Percentiles rank a stretch among this genome's conserved stretches.
Evolutionary conservation across 129 eudicot genomes (phyloP).

Genomic region (Flaveria trinervia): DNA sequence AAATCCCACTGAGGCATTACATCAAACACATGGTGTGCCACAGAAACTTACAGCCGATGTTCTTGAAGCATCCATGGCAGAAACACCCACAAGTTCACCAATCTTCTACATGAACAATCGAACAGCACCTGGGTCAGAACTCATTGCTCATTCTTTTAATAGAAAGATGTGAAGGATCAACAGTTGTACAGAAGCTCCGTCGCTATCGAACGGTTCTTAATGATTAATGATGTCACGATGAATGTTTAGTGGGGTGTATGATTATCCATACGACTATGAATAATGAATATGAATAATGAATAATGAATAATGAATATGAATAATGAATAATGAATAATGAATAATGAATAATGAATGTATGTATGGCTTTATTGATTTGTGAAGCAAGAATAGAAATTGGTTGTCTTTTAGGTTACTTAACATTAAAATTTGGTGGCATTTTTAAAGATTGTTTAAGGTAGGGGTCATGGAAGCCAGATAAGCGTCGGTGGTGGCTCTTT

Average conservation of each 20-base stretch:
- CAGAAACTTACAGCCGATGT: conserved; percentile 34
- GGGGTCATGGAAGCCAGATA: conserved; percentile 25
- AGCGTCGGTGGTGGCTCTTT: conserved; percentile 31
- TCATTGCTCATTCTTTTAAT: not conserved
- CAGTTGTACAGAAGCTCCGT: conserved; percentile 23
- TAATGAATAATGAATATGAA: not conserved
- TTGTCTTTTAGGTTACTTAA: conserved; percentile 32
- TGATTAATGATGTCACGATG: conserved; percentile 26
- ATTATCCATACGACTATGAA: conserved; percentile 12
- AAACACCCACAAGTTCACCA: conserved; percentile 20
- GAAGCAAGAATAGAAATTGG: conserved; percentile 22
- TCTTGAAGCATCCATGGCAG: conserved; percentile 37
- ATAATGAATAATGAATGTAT: not conserved
- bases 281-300: not conserved
- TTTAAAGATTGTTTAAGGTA: not conserved
- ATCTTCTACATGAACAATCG: conserved; percentile 30
- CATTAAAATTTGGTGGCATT: conserved; percentile 5
- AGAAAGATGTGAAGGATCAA: conserved; percentile 31
- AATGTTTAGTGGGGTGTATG: conserved; percentile 20
- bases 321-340: not conserved
- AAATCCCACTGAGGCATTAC: conserved; percentile 18
- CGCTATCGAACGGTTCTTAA: conserved; percentile 18
- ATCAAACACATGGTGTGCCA: conserved; percentile 5
- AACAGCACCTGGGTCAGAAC: conserved; percentile 21
- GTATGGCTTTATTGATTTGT: conserved; percentile 23